phyloP scores from a whole-genome alignment of 345 rosid genomes.

The Aegle marmelos region DNA sequence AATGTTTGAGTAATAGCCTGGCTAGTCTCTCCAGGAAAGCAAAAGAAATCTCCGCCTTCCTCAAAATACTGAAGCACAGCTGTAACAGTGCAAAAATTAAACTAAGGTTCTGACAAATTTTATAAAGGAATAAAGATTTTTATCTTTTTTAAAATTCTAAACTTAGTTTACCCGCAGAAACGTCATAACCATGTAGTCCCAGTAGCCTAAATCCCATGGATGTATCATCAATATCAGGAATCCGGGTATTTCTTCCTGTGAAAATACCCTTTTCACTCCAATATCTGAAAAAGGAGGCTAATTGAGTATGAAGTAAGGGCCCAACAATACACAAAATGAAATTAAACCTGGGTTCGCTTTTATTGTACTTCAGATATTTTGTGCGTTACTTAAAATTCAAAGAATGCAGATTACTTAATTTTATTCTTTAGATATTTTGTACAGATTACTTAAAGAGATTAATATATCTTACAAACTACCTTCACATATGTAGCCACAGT shows the following conservation, averaged over 20 bases:
- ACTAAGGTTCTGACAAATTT: no score
- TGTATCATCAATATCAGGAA: slow-evolving; percentile 85
- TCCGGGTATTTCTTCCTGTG: slow-evolving; percentile 75
- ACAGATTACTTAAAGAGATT: no score
- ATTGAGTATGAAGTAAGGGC: background rate
- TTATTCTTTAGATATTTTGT: no score
- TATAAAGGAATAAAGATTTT: no score
- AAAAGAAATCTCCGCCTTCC: slow-evolving; percentile 61
- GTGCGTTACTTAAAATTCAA: no score
- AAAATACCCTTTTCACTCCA: slow-evolving; percentile 81
- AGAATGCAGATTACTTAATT: no score
- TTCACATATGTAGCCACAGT: no score
- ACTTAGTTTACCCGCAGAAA: slow-evolving; percentile 58
- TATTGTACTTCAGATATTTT: no score
- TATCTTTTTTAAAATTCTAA: no score
- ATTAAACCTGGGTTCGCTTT: no score
- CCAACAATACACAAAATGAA: no score
- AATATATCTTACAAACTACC: no score
- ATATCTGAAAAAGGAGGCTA: slow-evolving; percentile 39
- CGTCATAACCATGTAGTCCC: slow-evolving; percentile 67
- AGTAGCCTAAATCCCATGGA: slow-evolving; percentile 87
- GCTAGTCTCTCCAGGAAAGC: slow-evolving; percentile 73
- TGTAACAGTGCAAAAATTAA: slow-evolving; percentile 3
- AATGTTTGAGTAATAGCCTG: slow-evolving; percentile 81
- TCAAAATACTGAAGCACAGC: slow-evolving; percentile 73